Percentiles rank a stretch among this genome's conserved stretches.
phyloP scores from a whole-genome alignment of 108 stramenopile species.

The Stephanodiscus triporus region DNA sequence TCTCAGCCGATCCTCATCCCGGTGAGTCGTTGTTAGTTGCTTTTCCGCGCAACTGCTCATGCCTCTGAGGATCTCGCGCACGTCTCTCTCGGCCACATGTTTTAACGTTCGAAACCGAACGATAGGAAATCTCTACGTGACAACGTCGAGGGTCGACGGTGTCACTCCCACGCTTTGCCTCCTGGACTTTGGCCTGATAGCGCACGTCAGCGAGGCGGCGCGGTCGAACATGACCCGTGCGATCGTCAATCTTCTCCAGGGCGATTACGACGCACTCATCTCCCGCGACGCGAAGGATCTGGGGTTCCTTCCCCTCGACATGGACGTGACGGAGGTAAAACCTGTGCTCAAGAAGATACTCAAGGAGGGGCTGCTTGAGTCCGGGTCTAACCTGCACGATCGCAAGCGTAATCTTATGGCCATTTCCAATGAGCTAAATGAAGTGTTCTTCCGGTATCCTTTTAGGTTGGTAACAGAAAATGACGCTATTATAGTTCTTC shows the following conservation, averaged over 20 bases:
- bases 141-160: constrained; percentile 47
- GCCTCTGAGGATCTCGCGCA: neutral
- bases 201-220: constrained; percentile 61
- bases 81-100: too few species aligned
- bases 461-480: constrained; percentile 46
- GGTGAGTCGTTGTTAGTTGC: constrained; percentile 8
- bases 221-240: constrained; percentile 82
- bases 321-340: constrained; percentile 74
- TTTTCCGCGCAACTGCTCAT: neutral
- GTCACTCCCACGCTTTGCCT: constrained; percentile 61
- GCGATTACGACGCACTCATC: constrained; percentile 82
- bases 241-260: constrained; percentile 80
- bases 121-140: constrained; percentile 68
- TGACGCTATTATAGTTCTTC: neutral
- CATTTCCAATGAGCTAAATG: constrained; percentile 88
- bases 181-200: constrained; percentile 88
- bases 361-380: constrained; percentile 75
- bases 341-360: constrained; percentile 80
- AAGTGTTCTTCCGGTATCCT: constrained; percentile 87
- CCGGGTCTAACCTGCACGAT: constrained; percentile 70
- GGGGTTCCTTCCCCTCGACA: constrained; percentile 85
- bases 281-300: constrained; percentile 77
- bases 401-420: constrained; percentile 81
- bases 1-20: constrained; percentile 72
- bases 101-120: constrained; percentile 3